phyloP scores from a whole-genome alignment of 257 asterid species.

The Ocimum tenuiflorum region DNA sequence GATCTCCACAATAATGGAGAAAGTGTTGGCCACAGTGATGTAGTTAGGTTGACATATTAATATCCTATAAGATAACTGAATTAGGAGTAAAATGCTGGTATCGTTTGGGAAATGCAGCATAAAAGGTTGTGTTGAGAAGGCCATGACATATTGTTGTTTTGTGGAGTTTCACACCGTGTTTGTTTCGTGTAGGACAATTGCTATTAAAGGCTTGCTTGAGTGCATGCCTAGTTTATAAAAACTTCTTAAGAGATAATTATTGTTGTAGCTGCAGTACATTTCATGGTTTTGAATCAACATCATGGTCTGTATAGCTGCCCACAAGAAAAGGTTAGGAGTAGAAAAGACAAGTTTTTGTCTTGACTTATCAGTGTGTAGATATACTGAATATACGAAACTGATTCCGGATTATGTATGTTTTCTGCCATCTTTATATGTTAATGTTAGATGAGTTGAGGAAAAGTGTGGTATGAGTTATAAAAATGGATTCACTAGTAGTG shows the following conservation, averaged over 20 bases:
- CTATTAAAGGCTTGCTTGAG: background rate
- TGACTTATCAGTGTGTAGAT: too few relatives aligned
- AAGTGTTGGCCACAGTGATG: too few relatives aligned
- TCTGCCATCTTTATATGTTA: background rate
- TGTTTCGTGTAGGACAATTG: background rate
- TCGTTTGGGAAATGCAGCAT: background rate
- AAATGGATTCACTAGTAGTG: too few relatives aligned
- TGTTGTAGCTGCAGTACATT: background rate
- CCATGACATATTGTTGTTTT: background rate
- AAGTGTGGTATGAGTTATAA: too few relatives aligned
- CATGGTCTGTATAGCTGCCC: background rate
- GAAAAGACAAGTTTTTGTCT: too few relatives aligned
- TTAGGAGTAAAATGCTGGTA: too few relatives aligned
- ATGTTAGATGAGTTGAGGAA: too few relatives aligned
- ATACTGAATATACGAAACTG: too few relatives aligned
- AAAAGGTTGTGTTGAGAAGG: background rate
- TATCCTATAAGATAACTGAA: too few relatives aligned
- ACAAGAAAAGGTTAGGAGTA: background rate
- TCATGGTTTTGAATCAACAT: background rate
- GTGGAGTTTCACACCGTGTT: background rate
- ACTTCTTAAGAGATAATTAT: background rate
- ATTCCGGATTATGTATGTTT: too few relatives aligned
- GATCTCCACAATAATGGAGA: too few relatives aligned
- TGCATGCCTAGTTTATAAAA: background rate
- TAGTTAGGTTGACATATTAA: too few relatives aligned